Base-by-base conservation (phyloP, 805 yeast species). In the Scheffersomyces stipitis region DNA sequence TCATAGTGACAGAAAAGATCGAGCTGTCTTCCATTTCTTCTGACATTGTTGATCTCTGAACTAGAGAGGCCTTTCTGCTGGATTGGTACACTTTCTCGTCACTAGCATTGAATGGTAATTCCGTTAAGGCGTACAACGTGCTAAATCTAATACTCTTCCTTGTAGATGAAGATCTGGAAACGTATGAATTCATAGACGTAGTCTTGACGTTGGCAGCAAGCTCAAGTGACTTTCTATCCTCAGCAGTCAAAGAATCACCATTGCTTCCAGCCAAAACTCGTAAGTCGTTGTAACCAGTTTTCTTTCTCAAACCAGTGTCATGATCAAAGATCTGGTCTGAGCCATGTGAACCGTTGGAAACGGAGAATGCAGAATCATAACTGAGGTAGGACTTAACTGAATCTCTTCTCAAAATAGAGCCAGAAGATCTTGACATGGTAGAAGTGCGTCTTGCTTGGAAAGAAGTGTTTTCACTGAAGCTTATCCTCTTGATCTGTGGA, bases 321-420 rank as follows among this genome's bases (percentile, higher is more conserved):
- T 41, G 44, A 28, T 39, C 46, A 4, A 46, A 56, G 10, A 42
- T 42, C 6, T 36, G 34, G 2, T 37, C 30, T 4, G 49, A 42
- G 23, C 41, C 35, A n/a, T 42, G 33, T 3, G 59, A 45, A 4
- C 22, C 46, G 32, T 46, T 50, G 10, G 60, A 44, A 13, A 56
- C 40, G 5, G 83, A 76, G 29, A 73, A 60, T 1, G 73, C 75
- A 1, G 85, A 79, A 51, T 80, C 84, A 43, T 80, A 81, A 27
- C 83, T 76, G 32, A 79, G 45, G 46, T 78, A 80, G 1, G 85
- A 80, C 40, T 67, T 66, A 3, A 57, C 46, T 1, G 79, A 72
- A 22, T 63, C 65, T 36, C 64, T 46, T 37, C 61, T 68, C 40
- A 59, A 50, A 1, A 52, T 36, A 2, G 67, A 63, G 18, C 54